These are phyloP conservation scores for Lentinula lateritia DNA, from an alignment of 768 basidiomycete genomes.

Conservation along the genomic window DNA sequence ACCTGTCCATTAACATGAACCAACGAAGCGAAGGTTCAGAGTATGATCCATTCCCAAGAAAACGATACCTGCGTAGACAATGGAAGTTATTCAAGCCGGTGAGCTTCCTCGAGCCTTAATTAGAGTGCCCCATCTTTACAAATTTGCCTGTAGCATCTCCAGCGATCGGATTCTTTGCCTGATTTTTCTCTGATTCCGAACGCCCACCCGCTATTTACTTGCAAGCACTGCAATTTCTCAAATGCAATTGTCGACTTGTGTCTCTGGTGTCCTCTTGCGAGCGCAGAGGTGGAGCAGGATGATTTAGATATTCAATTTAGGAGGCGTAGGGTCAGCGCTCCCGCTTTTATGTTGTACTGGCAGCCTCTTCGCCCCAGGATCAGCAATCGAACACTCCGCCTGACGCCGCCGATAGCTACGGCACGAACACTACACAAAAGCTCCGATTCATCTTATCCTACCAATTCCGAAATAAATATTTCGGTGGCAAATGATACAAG, in stretches of 20 bases:
- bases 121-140: neutral
- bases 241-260: neutral
- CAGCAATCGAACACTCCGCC: neutral
- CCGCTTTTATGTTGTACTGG: neutral
- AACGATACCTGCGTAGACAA: neutral
- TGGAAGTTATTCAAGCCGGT: slow-evolving; percentile 2
- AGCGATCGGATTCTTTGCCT: neutral
- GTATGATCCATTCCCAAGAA: neutral
- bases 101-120: neutral
- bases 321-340: slow-evolving; percentile 1
- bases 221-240: neutral
- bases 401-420: too few relatives aligned
- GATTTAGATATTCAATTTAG: neutral
- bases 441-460: too few relatives aligned
- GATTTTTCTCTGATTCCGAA: neutral
- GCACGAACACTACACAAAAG: too few relatives aligned
- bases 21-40: neutral
- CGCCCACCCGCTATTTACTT: neutral
- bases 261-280: neutral
- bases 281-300: neutral
- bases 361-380: neutral
- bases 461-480: too few relatives aligned
- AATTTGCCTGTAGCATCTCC: neutral
- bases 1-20: neutral
- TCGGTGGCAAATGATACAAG: too few relatives aligned